Base-by-base conservation (phyloP, 2,329 filamentous ascomycete genomes). In the Calonectria pteridis region DNA sequence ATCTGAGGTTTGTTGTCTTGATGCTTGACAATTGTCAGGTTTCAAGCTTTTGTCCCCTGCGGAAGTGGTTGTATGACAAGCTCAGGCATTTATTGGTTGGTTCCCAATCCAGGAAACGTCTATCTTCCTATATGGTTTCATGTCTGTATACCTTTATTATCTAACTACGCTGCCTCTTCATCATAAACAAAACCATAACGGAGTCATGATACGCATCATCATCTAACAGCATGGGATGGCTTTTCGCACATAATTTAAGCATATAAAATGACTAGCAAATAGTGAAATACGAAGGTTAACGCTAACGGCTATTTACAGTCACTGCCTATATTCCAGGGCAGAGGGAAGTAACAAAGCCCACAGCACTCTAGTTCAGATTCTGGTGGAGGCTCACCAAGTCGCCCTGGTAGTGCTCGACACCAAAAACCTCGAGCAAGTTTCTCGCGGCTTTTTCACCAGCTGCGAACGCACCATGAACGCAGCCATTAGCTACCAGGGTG, bases 391-490 rank as follows among this genome's bases (percentile, higher is more conserved):
- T 72, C 43, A 72, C 64, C 28, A 63, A 4, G 43, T 72, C 69
- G 23, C 53, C 64, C 4, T 66, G 64, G 18, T 63, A 58, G n/a
- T 72, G 67, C n/a, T 51, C 20, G 13, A 72, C 51, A n/a, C 53
- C 53, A 53, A 72, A 72, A 23, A 43, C 23, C 49, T 69, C 28
- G 6, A 73, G 58, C 55, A 73, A 29, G 29, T 72, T 72, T 11
- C 18, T 65, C 7, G 70, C 70, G 26, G 70, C 70, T 29, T 20
- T 72, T 50, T 72, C 70, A 35, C 70, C 70, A 16, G 64, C 68
- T 5, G 64, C 70, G 51, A 69, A 73, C 4, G 71, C 71, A 28
- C 71, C 71, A 20, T 73, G 71, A 6, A 73, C 71, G 35, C 71
- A 73, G 11, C 71, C 71, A 10, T 68, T 68, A 35, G 65, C 65